Percentiles rank a stretch among this genome's conserved stretches.
Evolutionary conservation across 805 yeast genomes (phyloP).

Genomic region (Lipomyces orientalis): DNA sequence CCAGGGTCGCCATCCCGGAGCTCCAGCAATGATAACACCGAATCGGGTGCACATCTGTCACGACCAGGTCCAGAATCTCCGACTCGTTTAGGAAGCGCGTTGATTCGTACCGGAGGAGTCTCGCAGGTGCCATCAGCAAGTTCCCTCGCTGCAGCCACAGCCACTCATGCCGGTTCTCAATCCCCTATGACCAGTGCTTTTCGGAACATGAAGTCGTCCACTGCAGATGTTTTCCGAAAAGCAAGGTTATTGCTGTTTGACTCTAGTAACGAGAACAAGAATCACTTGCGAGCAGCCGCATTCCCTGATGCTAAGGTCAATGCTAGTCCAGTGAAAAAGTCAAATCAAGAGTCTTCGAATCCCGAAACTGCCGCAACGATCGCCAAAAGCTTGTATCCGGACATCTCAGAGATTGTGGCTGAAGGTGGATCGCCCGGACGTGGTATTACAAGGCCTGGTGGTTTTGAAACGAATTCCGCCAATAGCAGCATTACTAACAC

Average conservation of each 20-base stretch:
- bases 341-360: not conserved
- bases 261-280: slow-evolving; percentile 3
- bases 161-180: slow-evolving; percentile 18
- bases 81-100: not conserved
- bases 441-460: not conserved
- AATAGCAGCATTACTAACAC: slow-evolving; percentile 14
- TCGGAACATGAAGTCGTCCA: slow-evolving; percentile 30
- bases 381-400: slow-evolving; percentile 26
- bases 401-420: slow-evolving; percentile 12
- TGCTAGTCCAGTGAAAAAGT: slow-evolving; percentile 10
- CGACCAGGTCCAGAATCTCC: not conserved
- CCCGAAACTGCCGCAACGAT: not conserved
- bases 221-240: slow-evolving; percentile 33
- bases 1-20: slow-evolving; percentile 21
- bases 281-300: not conserved
- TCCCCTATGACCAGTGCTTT: slow-evolving; percentile 29
- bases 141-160: slow-evolving; percentile 18
- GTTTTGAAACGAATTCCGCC: not conserved
- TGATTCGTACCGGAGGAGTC: not conserved
- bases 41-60: not conserved
- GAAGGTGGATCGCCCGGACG: slow-evolving; percentile 23
- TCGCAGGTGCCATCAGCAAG: slow-evolving; percentile 18
- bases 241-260: slow-evolving; percentile 33
- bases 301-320: not conserved
- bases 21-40: not conserved